Conservation (phyloP, 257 asterid genomes). For the Capsicum chinense region DNA sequence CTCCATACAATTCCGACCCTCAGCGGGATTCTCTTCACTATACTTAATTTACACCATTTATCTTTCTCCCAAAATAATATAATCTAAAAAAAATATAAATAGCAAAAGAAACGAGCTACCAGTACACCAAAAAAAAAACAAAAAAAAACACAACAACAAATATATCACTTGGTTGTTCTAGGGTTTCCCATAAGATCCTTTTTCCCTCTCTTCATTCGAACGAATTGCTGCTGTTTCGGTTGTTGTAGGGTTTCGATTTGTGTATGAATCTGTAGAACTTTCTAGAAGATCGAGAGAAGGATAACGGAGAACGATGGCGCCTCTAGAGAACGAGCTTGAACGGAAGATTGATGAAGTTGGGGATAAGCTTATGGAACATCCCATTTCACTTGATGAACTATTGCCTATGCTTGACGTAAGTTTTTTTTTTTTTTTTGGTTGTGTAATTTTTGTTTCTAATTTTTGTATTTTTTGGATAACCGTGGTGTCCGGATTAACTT, state of each 20-base stretch:
- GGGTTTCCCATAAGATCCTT: constrained; percentile 21
- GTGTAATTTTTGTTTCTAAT: too few species aligned
- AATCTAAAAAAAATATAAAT: neutral
- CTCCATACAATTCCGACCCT: neutral
- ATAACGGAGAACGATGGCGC: constrained; percentile 31
- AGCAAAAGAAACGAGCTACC: neutral
- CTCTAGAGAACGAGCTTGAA: constrained; percentile 50
- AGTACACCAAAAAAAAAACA: too few species aligned
- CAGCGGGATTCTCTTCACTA: constrained; percentile 19
- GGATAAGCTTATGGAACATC: constrained; percentile 64
- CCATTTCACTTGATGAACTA: constrained; percentile 64
- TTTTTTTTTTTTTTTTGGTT: neutral
- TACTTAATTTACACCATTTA: constrained; percentile 24
- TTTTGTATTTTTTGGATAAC: too few species aligned
- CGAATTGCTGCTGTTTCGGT: neutral
- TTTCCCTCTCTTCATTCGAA: neutral
- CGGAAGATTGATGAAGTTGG: constrained; percentile 71
- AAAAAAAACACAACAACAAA: too few species aligned
- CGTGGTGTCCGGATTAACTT: too few species aligned
- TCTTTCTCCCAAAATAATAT: neutral
- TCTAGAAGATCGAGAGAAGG: constrained; percentile 17
- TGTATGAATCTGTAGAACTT: constrained; percentile 21
- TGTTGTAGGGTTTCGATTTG: neutral
- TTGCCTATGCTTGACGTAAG: constrained; percentile 84
- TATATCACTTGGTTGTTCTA: neutral